Conservation (phyloP, 2,329 filamentous ascomycete species). For the Trichophyton schoenleinii region DNA sequence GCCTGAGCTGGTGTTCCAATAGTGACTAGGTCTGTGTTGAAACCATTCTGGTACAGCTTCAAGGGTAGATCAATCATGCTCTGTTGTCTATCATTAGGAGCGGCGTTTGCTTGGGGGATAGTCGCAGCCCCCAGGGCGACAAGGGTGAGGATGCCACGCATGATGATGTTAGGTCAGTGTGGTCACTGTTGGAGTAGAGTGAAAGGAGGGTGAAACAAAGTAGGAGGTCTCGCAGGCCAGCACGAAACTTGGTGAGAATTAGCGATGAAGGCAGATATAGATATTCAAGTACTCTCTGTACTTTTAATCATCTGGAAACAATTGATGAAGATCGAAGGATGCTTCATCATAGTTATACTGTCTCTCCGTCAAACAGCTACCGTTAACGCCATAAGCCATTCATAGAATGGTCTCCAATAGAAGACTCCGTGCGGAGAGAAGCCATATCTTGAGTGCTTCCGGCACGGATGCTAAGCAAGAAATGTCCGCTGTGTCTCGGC, state of each 20-base stretch:
- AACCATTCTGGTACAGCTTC: slow-evolving; percentile 10
- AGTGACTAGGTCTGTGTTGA: slow-evolving; percentile 8
- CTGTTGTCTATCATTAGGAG: not conserved
- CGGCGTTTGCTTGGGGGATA: not conserved
- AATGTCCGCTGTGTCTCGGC: not conserved
- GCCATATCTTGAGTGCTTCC: not conserved
- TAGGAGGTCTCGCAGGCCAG: not conserved
- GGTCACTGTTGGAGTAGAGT: not conserved
- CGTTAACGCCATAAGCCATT: not conserved
- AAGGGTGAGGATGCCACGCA: slow-evolving; percentile 4
- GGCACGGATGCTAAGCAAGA: not conserved
- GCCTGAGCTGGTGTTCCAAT: slow-evolving; percentile 12
- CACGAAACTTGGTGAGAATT: slow-evolving; percentile 1
- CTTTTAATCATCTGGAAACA: not conserved
- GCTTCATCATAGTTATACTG: not conserved
- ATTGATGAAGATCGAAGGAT: slow-evolving; percentile 1
- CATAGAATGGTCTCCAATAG: not conserved
- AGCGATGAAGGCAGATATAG: not conserved
- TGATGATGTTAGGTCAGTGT: not conserved
- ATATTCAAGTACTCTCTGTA: not conserved
- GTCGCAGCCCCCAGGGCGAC: slow-evolving; percentile 1
- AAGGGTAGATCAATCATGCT: slow-evolving; percentile 9
- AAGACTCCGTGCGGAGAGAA: slow-evolving; percentile 1
- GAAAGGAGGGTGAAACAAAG: not conserved
- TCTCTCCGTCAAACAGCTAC: not conserved